Evolutionary conservation across 2,329 filamentous ascomycete genomes (phyloP).

Genomic region (Talaromyces sp.): DNA sequence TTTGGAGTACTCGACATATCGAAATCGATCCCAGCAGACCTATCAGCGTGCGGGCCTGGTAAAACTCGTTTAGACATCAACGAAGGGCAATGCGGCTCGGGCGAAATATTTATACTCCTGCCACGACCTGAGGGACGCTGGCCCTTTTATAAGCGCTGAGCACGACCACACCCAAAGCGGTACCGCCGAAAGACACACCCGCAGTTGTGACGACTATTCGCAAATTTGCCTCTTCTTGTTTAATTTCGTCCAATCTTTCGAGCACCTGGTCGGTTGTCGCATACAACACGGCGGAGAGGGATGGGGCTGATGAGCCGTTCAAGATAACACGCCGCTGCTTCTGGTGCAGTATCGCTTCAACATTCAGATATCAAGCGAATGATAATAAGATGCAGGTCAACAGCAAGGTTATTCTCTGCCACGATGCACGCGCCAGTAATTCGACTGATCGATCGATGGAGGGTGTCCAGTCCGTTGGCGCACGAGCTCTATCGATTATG

Average conservation of each 20-base stretch:
- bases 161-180: background rate
- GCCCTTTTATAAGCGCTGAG: background rate
- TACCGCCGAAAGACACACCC: background rate
- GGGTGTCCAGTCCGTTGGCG: background rate
- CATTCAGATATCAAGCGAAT: slow-evolving; percentile 4
- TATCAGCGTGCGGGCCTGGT: slow-evolving; percentile 18
- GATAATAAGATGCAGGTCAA: background rate
- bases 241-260: background rate
- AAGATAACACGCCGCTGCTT: background rate
- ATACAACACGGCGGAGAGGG: background rate
- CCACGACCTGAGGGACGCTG: background rate
- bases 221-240: background rate
- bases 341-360: background rate
- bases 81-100: background rate
- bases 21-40: slow-evolving; percentile 23
- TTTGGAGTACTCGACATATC: slow-evolving; percentile 41
- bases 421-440: background rate
- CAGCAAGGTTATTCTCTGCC: background rate
- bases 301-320: background rate
- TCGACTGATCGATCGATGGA: background rate
- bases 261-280: background rate
- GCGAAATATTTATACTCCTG: background rate
- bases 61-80: slow-evolving; percentile 19
- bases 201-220: background rate
- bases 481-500: background rate